Percentiles rank a stretch among this genome's conserved stretches.
These are phyloP conservation scores for Lipomyces yamadae DNA, from an alignment of 805 yeast species.

Conservation along the genomic window DNA sequence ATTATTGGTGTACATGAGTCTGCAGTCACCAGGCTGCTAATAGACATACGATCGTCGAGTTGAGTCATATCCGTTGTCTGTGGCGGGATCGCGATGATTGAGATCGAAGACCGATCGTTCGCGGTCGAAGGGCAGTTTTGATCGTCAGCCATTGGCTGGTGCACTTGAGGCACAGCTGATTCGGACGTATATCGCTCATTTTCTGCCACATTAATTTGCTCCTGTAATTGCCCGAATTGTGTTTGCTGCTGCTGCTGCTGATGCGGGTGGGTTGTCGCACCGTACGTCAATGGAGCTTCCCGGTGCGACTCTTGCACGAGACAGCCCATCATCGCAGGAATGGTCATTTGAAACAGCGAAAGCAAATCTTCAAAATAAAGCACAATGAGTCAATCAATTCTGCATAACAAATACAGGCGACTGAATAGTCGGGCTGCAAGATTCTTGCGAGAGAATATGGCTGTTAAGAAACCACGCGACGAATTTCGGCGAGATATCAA, in stretches of 20 bases:
- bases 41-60: neutral
- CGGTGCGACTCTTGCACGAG: neutral
- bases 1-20: neutral
- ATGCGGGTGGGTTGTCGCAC: neutral
- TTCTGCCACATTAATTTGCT: neutral
- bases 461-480: no score
- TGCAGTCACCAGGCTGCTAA: neutral
- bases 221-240: neutral
- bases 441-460: no score
- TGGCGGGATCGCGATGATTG: neutral
- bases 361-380: neutral
- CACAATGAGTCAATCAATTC: neutral
- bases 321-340: constrained; percentile 4
- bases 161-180: neutral
- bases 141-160: neutral
- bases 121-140: neutral
- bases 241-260: neutral
- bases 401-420: neutral
- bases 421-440: no score
- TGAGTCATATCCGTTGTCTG: neutral
- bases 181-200: neutral
- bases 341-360: neutral
- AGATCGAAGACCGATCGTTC: neutral
- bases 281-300: neutral
- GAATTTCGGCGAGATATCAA: no score